Evolutionary conservation across 306 rosid species (phyloP), one percentile per base, ranked within the genome.

Genomic region (Albizia julibrissin): DNA sequence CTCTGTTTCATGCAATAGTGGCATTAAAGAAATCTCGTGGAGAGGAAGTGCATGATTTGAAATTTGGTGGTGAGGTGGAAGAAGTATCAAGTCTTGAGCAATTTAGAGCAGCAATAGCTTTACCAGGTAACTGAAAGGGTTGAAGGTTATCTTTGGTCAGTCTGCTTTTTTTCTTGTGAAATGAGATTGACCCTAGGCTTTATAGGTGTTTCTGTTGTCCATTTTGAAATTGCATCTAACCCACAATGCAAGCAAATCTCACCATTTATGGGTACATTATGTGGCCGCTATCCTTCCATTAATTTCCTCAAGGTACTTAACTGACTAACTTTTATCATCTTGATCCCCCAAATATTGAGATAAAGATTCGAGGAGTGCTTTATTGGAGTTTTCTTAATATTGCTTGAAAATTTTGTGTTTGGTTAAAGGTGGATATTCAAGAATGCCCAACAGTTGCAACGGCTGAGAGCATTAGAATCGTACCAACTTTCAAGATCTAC

Each of bases 401-500:
- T 64, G 40, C 40, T 29, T 73, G 62, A 37, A 37, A 22, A 72
- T 74, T 72, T 70, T 27, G 68, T 62, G 75, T 75, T 82, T 86
- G 64, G 54, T 72, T 40, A 62, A 44, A 93, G 97, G 96, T 93
- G 87, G 88, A 93, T 88, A 76, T 90, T 34, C 90, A 86, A 82
- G 88, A 84, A 74, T 86, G 77, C 82, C 87, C 88, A 10, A 83
- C 86, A 74, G 79, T 91, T 12, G 96, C 96, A 37, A 87, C 80
- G 33, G 80, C 86, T 3, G 97, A 93, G 88, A 90, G 85, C 68
- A 86, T 93, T 34, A 84, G 92, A 82, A 87, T 90, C 61, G 92
- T 91, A 67, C 96, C 97, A 19, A 93, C 97, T 26, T 90, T 93
- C 96, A 93, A 93, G 90, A 90, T 93, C 42, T 93, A 93, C 92